phyloP scores from a whole-genome alignment of 768 basidiomycete genomes.

The Suillus luteus region DNA sequence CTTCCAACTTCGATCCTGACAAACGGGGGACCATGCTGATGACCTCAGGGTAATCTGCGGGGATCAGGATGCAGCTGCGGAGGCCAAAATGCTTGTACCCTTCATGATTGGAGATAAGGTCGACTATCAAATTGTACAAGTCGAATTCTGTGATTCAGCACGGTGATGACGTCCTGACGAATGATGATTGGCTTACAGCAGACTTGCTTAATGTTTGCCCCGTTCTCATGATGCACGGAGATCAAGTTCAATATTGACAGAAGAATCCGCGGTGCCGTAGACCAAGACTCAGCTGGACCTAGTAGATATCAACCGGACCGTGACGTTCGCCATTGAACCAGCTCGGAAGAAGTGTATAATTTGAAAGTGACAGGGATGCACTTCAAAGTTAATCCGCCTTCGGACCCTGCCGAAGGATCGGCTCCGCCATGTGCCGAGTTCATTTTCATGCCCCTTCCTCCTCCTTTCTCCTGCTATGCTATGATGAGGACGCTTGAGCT shows the following conservation, averaged over 20 bases:
- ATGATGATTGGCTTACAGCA: not conserved
- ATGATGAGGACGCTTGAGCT: not conserved
- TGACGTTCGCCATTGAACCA: no score
- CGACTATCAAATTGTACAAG: not conserved
- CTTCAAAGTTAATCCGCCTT: no score
- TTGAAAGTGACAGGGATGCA: no score
- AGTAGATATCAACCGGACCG: not conserved
- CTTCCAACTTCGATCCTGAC: conserved; percentile 4
- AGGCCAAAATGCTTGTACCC: not conserved
- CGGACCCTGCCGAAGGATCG: no score
- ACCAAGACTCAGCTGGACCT: not conserved
- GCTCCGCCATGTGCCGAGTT: no score
- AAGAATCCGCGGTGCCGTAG: not conserved
- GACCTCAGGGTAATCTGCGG: not conserved
- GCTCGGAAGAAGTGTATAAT: no score
- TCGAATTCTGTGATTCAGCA: not conserved
- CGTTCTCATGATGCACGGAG: no score
- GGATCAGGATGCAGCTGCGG: not conserved
- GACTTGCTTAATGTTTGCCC: not conserved
- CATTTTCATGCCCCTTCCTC: no score
- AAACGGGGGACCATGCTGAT: conserved; percentile 5
- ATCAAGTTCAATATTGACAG: not conserved
- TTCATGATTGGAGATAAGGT: conserved; percentile 1
- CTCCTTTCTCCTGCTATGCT: not conserved
- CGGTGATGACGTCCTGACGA: not conserved